Percentiles rank a stretch among this genome's conserved stretches.
Conservation (phyloP, 2,329 filamentous ascomycete genomes). For the Microdochium paspali region DNA sequence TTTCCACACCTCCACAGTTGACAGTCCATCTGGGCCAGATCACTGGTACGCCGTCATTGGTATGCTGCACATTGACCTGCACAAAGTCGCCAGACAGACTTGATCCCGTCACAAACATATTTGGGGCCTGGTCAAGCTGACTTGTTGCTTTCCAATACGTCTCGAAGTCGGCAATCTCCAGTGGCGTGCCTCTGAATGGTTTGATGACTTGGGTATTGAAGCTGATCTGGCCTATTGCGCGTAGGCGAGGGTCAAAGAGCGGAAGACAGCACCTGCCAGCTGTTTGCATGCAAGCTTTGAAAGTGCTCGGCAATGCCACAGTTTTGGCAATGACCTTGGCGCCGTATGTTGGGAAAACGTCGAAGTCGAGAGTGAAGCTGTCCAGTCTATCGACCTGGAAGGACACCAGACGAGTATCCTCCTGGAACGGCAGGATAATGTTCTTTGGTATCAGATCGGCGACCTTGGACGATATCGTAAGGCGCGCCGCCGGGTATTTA, state of each 20-base stretch:
- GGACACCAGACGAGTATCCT: constrained; percentile 86
- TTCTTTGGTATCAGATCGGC: constrained; percentile 96
- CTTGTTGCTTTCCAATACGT: constrained; percentile 99
- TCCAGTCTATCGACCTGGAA: constrained; percentile 95
- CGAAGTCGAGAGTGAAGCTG: constrained; percentile 90
- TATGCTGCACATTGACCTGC: constrained; percentile 83
- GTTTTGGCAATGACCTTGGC: constrained; percentile 96
- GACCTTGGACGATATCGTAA: constrained; percentile 93
- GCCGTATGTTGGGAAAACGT: constrained; percentile 94
- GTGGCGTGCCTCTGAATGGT: constrained; percentile 81
- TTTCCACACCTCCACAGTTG: constrained; percentile 63
- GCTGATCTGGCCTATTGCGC: constrained; percentile 85
- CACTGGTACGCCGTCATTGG: constrained; percentile 76
- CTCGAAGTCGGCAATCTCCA: constrained; percentile 96
- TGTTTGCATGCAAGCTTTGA: constrained; percentile 65
- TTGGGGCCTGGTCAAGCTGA: constrained; percentile 77
- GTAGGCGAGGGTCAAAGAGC: constrained; percentile 82
- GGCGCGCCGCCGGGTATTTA: constrained; percentile 87
- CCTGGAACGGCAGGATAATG: constrained; percentile 88
- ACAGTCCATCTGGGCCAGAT: constrained; percentile 82
- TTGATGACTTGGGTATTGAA: constrained; percentile 97
- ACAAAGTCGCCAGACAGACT: constrained; percentile 95
- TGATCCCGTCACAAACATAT: constrained; percentile 84
- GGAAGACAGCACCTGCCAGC: constrained; percentile 77
- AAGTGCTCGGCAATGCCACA: constrained; percentile 80